Conservation (phyloP, 2,329 filamentous ascomycete species). For the Chaetomium olivaceum region DNA sequence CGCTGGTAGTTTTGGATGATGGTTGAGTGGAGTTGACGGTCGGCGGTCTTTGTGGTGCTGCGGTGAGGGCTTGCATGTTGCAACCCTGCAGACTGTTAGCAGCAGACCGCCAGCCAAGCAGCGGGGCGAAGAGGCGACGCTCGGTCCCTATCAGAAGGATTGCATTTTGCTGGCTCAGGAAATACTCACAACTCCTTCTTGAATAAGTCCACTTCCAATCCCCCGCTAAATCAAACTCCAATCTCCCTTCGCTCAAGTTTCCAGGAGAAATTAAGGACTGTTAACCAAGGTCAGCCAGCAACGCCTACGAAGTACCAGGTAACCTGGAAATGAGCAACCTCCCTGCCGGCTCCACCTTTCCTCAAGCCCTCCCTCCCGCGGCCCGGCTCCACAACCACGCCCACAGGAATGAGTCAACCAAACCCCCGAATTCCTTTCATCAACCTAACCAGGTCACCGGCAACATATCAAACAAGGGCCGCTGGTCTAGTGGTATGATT, state of each 20-base stretch:
- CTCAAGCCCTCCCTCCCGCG: neutral
- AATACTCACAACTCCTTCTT: too few relatives aligned
- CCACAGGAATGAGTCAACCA: constrained; percentile 12
- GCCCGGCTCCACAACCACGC: neutral
- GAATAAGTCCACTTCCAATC: too few relatives aligned
- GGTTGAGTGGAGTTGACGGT: neutral
- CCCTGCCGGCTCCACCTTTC: neutral
- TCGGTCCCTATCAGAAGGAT: too few relatives aligned
- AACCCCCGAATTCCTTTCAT: neutral
- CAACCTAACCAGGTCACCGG: neutral
- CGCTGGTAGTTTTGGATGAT: constrained; percentile 11
- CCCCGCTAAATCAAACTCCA: too few relatives aligned
- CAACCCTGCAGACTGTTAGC: too few relatives aligned
- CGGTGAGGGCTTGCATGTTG: neutral
- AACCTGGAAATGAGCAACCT: neutral
- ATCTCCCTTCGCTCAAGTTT: too few relatives aligned
- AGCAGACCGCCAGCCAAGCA: too few relatives aligned
- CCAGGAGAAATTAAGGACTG: too few relatives aligned
- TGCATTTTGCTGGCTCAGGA: too few relatives aligned
- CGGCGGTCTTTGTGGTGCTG: neutral
- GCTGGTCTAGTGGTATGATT: constrained; percentile 65
- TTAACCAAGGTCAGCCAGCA: neutral
- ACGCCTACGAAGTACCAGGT: too few relatives aligned
- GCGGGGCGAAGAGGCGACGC: too few relatives aligned
- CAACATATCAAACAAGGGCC: constrained; percentile 20